Conservation (phyloP, 1,284 basidiomycete species). For the Ganoderma lingzhi region DNA sequence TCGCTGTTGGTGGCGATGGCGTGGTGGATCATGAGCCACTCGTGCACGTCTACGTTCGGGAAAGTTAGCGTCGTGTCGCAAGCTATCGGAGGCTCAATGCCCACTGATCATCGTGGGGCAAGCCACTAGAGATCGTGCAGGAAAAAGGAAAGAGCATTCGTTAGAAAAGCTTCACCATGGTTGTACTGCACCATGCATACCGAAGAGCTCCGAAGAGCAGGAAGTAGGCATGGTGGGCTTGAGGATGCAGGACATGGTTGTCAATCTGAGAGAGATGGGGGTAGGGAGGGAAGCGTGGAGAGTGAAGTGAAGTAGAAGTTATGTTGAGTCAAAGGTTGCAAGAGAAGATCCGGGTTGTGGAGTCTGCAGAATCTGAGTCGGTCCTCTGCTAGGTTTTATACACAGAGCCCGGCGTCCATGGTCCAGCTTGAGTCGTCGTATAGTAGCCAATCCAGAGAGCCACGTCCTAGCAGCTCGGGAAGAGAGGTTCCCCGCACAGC, state of each 20-base stretch:
- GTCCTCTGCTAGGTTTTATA: not conserved
- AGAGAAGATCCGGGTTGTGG: slow-evolving; percentile 4
- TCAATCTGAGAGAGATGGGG: not conserved
- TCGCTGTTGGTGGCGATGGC: not conserved
- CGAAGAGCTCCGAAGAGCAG: slow-evolving; percentile 1
- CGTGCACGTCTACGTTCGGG: not conserved
- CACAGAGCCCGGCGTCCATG: not conserved
- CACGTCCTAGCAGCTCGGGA: not conserved
- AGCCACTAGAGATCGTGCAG: not conserved
- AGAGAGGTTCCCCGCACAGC: not conserved
- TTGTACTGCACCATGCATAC: not conserved
- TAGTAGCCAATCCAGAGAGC: not conserved
- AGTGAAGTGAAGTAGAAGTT: not conserved
- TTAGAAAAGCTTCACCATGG: not conserved
- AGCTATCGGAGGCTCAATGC: not conserved
- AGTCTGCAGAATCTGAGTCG: not conserved
- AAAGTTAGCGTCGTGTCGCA: not conserved
- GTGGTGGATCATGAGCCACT: slow-evolving; percentile 8
- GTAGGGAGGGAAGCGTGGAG: not conserved
- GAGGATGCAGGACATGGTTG: slow-evolving; percentile 1
- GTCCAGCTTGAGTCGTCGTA: not conserved
- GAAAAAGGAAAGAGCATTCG: not conserved
- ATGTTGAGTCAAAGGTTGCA: not conserved
- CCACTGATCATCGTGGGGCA: slow-evolving; percentile 6
- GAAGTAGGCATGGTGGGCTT: slow-evolving; percentile 6